A percentile compares a stretch with the other conserved stretches of the same genome.
These are phyloP conservation scores for Mycena vulgaris DNA, from an alignment of 768 basidiomycete genomes.

Conservation along the genomic window DNA sequence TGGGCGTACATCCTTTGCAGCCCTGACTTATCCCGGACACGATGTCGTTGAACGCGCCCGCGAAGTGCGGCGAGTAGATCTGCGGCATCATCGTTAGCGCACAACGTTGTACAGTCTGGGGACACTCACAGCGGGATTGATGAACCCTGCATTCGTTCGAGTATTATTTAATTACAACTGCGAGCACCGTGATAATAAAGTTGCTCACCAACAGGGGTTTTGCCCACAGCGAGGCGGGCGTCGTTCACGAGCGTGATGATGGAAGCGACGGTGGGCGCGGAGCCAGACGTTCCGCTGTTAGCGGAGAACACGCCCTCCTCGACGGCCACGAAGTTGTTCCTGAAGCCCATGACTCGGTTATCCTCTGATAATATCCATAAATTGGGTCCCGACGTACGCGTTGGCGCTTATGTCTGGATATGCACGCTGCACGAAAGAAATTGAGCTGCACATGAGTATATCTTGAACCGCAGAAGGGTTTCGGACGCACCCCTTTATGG, in stretches of 20 bases:
- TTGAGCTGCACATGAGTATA: constrained; percentile 35
- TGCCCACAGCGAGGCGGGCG: constrained; percentile 53
- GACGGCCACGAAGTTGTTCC: constrained; percentile 37
- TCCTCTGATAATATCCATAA: neutral
- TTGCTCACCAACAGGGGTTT: constrained; percentile 51
- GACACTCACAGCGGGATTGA: constrained; percentile 58
- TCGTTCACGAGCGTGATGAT: constrained; percentile 58
- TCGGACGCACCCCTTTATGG: constrained; percentile 48
- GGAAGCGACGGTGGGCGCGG: constrained; percentile 52
- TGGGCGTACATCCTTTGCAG: constrained; percentile 56
- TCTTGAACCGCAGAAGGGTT: neutral
- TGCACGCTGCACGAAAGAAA: constrained; percentile 42
- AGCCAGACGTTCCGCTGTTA: constrained; percentile 51
- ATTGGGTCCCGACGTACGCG: constrained; percentile 42
- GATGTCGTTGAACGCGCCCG: constrained; percentile 58
- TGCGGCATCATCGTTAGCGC: constrained; percentile 9
- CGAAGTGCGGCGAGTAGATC: constrained; percentile 51
- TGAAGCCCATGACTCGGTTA: neutral
- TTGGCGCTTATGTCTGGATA: constrained; percentile 57
- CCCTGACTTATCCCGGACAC: constrained; percentile 61
- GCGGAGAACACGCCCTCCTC: constrained; percentile 46
- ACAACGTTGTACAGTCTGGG: neutral
- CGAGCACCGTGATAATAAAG: constrained; percentile 24
- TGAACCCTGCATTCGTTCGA: constrained; percentile 49
- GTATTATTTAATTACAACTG: neutral